A percentile compares a stretch with the other conserved stretches of the same genome.
Conservation (phyloP, 352 stramenopile species). For the Pilasporangium apinafurcum region DNA sequence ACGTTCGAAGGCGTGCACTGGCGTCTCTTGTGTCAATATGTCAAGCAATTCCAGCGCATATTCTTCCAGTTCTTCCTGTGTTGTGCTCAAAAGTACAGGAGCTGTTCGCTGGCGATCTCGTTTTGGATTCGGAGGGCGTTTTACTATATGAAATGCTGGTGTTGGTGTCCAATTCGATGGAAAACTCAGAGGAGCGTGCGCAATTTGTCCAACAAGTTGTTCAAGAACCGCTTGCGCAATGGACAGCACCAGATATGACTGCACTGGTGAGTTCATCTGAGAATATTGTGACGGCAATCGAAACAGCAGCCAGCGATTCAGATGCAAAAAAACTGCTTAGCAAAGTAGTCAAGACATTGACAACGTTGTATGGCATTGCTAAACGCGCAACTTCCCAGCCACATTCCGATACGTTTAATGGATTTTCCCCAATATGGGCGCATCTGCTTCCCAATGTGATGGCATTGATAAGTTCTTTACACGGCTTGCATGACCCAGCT, state of each 20-base stretch:
- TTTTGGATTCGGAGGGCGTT: conserved; percentile 72
- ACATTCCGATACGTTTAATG: conserved; percentile 38
- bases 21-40: conserved; percentile 74
- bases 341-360: conserved; percentile 70
- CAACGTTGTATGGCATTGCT: conserved; percentile 72
- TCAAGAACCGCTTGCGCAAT: conserved; percentile 54
- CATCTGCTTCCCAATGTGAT: conserved; percentile 68
- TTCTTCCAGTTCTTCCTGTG: conserved; percentile 68
- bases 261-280: conserved; percentile 48
- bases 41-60: conserved; percentile 62
- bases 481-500: conserved; percentile 41
- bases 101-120: conserved; percentile 59
- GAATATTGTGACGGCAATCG: conserved; percentile 48
- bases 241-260: conserved; percentile 64
- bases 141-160: conserved; percentile 82
- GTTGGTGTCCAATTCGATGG: conserved; percentile 75
- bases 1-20: conserved; percentile 58
- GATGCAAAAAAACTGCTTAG: conserved; percentile 36
- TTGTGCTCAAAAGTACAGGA: conserved; percentile 62
- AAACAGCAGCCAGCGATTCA: conserved; percentile 22
- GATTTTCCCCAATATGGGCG: no score
- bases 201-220: conserved; percentile 72
- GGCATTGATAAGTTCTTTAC: conserved; percentile 47
- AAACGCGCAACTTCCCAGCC: conserved; percentile 40
- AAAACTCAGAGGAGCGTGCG: conserved; percentile 43